phyloP scores from a whole-genome alignment of 306 rosid species.

The Gillenia trifoliata region DNA sequence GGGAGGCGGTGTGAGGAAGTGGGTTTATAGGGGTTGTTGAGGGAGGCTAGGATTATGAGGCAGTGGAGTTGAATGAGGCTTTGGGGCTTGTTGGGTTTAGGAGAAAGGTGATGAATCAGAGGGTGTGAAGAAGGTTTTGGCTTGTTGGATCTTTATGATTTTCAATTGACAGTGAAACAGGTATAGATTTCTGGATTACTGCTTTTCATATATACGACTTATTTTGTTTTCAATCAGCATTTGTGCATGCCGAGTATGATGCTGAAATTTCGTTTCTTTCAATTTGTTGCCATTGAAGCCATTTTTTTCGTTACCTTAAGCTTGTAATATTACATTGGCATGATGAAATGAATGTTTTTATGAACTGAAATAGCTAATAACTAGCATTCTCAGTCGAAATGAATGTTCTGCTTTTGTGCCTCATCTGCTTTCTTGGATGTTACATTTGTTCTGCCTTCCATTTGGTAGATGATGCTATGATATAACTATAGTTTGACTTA shows the following conservation, averaged over 20 bases:
- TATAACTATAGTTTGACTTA: no score
- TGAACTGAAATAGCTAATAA: neutral
- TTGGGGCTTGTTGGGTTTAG: constrained; percentile 14
- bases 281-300: no score
- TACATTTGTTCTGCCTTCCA: neutral
- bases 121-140: constrained; percentile 23
- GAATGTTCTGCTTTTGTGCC: neutral
- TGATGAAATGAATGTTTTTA: neutral
- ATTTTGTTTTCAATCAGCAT: neutral
- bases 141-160: constrained; percentile 35
- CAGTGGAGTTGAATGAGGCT: constrained; percentile 38
- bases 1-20: constrained; percentile 14
- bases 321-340: neutral
- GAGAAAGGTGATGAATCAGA: constrained; percentile 6
- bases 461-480: neutral
- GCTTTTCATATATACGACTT: neutral
- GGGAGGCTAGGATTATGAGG: constrained; percentile 55
- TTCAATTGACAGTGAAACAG: constrained; percentile 38
- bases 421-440: neutral
- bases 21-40: constrained; percentile 41
- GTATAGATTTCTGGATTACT: constrained; percentile 1
- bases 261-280: no score
- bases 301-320: no score
- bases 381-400: neutral
- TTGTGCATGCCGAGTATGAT: neutral